These are phyloP conservation scores for Pholiota microspora DNA, from an alignment of 768 basidiomycete genomes.

Conservation along the genomic window DNA sequence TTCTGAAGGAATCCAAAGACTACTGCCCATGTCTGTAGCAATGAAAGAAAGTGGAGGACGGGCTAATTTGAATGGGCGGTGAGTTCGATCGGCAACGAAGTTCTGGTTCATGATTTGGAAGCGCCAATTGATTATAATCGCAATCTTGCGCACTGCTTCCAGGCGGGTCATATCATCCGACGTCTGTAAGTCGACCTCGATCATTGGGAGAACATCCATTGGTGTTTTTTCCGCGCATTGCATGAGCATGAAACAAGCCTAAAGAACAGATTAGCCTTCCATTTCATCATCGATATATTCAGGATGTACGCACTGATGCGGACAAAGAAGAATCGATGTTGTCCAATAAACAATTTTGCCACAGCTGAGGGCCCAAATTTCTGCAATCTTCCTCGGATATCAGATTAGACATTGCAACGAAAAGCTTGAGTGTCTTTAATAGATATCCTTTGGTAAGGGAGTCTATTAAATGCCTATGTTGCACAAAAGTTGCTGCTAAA, in stretches of 20 bases:
- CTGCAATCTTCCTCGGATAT: slow-evolving; percentile 47
- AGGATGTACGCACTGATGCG: slow-evolving; percentile 44
- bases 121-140: slow-evolving; percentile 61
- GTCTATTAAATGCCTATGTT: slow-evolving; percentile 36
- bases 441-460: slow-evolving; percentile 45
- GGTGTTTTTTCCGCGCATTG: slow-evolving; percentile 67
- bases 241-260: slow-evolving; percentile 69
- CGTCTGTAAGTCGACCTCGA: slow-evolving; percentile 59
- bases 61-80: slow-evolving; percentile 70
- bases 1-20: slow-evolving; percentile 52
- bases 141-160: slow-evolving; percentile 53
- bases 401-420: slow-evolving; percentile 61
- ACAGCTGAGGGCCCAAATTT: slow-evolving; percentile 53
- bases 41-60: slow-evolving; percentile 73
- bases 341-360: slow-evolving; percentile 49
- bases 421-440: slow-evolving; percentile 50
- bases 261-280: slow-evolving; percentile 2
- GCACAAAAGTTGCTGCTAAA: slow-evolving; percentile 32
- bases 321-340: slow-evolving; percentile 38
- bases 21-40: slow-evolving; percentile 72
- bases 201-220: slow-evolving; percentile 41
- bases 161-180: slow-evolving; percentile 46
- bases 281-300: too few relatives aligned
- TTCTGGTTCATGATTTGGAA: slow-evolving; percentile 67
- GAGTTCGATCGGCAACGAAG: slow-evolving; percentile 55